Evolutionary conservation across 83 land plant species (phyloP).

Genomic region (Picea abies): DNA sequence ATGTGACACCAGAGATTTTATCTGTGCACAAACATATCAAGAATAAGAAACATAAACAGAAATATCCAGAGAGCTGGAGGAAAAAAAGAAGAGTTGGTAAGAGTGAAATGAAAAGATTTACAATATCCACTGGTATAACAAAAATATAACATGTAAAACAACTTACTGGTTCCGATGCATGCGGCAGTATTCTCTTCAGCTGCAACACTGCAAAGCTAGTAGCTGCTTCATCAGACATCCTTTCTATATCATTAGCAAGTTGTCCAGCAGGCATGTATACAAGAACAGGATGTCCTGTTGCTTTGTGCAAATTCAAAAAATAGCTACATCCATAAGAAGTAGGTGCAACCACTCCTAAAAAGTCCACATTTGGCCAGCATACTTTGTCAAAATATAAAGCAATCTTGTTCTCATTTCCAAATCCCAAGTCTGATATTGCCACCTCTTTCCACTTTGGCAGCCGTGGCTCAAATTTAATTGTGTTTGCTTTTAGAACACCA

Average conservation of each 20-base stretch:
- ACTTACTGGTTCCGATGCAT: slow-evolving; percentile 80
- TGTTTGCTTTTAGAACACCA: slow-evolving; percentile 81
- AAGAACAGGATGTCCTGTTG: slow-evolving; percentile 89
- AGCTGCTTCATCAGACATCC: slow-evolving; percentile 74
- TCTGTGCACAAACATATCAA: slow-evolving; percentile 39
- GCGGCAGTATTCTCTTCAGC: slow-evolving; percentile 83
- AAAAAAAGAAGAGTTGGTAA: background rate
- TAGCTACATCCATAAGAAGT: slow-evolving; percentile 86
- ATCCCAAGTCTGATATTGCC: slow-evolving; percentile 79
- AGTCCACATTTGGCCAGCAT: slow-evolving; percentile 93
- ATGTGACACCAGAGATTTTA: slow-evolving; percentile 74
- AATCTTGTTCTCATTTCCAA: slow-evolving; percentile 93
- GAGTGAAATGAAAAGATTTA: background rate
- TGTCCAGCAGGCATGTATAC: slow-evolving; percentile 94
- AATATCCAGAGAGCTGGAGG: background rate
- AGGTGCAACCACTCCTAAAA: slow-evolving; percentile 82
- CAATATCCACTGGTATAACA: background rate
- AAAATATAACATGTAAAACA: background rate
- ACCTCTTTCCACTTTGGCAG: slow-evolving; percentile 87
- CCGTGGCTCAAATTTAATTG: slow-evolving; percentile 79
- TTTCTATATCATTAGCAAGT: slow-evolving; percentile 83
- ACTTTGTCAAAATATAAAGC: slow-evolving; percentile 74
- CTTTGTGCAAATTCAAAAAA: slow-evolving; percentile 94
- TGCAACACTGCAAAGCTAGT: slow-evolving; percentile 71
- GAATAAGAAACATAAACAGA: background rate